phyloP scores from a whole-genome alignment of 345 rosid genomes.

The Syzygium aromaticum region DNA sequence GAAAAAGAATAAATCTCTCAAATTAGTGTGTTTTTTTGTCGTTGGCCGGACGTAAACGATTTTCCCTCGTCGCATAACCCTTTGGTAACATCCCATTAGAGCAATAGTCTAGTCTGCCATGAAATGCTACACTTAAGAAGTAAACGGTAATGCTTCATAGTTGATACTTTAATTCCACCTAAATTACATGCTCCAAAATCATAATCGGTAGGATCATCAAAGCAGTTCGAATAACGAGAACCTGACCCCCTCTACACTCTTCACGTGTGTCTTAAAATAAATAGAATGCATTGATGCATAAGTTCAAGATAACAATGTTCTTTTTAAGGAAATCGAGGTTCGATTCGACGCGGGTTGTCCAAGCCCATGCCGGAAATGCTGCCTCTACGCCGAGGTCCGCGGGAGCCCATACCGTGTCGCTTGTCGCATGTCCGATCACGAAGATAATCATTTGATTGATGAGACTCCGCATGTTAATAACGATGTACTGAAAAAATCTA shows the following conservation, averaged over 20 bases:
- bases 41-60: neutral
- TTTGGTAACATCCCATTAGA: too few species aligned
- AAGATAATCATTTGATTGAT: neutral
- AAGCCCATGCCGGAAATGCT: neutral
- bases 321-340: neutral
- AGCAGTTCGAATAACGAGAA: too few species aligned
- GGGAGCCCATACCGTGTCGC: neutral
- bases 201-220: too few species aligned
- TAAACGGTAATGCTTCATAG: neutral
- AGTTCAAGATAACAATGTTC: neutral
- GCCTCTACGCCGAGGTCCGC: neutral
- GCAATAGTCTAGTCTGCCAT: neutral
- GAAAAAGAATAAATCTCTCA: too few species aligned
- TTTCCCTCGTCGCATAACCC: neutral
- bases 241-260: neutral
- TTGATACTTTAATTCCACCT: neutral
- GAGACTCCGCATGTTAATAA: neutral
- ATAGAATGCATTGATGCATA: neutral
- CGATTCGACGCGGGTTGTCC: too few species aligned
- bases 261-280: neutral
- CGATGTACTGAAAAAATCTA: neutral
- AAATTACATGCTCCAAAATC: too few species aligned
- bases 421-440: rapidly evolving
- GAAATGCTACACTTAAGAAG: neutral
- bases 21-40: too few species aligned